Percentiles rank a stretch among this genome's conserved stretches.
phyloP scores from a whole-genome alignment of 108 stramenopile genomes.

The Cyclotella cryptica region DNA sequence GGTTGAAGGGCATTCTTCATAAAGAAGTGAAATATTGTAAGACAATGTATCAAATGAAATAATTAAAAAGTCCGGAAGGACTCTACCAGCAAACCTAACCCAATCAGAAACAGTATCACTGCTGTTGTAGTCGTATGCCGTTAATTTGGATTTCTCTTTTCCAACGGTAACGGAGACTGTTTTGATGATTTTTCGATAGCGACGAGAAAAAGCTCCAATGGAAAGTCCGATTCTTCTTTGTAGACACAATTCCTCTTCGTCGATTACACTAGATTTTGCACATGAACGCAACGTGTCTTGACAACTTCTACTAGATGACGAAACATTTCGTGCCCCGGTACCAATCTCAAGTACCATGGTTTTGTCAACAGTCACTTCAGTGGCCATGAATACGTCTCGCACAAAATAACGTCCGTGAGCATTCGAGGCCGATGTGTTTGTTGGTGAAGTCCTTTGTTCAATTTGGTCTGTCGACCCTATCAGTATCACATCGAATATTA shows the following conservation, averaged over 20 bases:
- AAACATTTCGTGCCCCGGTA: background rate
- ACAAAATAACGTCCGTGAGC: background rate
- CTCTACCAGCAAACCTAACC: background rate
- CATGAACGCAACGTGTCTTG: background rate
- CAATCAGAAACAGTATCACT: background rate
- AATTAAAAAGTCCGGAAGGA: slow-evolving; percentile 26
- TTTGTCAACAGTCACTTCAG: background rate
- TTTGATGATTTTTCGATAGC: slow-evolving; percentile 32
- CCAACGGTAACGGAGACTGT: background rate
- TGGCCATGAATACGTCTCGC: background rate
- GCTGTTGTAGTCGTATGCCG: too few species aligned
- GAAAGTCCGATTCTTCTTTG: slow-evolving; percentile 36
- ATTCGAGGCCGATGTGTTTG: background rate
- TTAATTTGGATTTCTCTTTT: background rate
- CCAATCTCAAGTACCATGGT: background rate
- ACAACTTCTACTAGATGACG: slow-evolving; percentile 4
- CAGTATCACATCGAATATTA: background rate
- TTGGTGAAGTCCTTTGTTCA: background rate
- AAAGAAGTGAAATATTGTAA: slow-evolving; percentile 20
- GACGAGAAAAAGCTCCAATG: slow-evolving; percentile 28
- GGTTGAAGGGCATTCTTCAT: slow-evolving; percentile 5
- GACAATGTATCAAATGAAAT: slow-evolving; percentile 23
- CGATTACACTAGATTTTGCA: background rate
- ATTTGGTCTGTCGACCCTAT: slow-evolving; percentile 1
- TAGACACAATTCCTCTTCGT: slow-evolving; percentile 16